These are phyloP conservation scores for Diophrys sp. DNA, from an alignment of 73 alveolate species.

Conservation along the genomic window DNA sequence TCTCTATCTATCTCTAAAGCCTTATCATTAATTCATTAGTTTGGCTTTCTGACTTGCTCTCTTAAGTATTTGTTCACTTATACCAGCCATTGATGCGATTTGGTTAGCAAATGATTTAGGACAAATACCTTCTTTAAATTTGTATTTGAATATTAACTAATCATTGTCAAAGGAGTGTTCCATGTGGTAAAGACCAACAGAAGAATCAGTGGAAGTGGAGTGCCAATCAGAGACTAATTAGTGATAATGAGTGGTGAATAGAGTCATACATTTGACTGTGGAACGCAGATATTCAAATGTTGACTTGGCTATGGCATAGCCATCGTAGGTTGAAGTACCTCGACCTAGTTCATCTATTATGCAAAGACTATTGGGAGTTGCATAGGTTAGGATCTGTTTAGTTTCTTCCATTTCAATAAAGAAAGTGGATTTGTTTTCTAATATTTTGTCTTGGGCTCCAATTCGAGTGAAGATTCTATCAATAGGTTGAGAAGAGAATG, in stretches of 20 bases:
- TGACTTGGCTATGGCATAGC: constrained; percentile 88
- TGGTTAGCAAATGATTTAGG: constrained; percentile 76
- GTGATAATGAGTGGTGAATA: constrained; percentile 97
- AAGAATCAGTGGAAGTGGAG: constrained; percentile 17
- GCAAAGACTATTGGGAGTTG: constrained; percentile 80
- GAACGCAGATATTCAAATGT: constrained; percentile 73
- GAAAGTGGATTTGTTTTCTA: constrained; percentile 91
- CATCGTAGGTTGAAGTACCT: constrained; percentile 97
- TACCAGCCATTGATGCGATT: constrained; percentile 92
- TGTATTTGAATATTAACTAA: constrained; percentile 76
- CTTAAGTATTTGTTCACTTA: constrained; percentile 59
- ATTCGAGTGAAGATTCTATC: constrained; percentile 95
- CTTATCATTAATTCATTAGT: not conserved
- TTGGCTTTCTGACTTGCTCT: constrained; percentile 41
- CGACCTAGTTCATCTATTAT: constrained; percentile 99
- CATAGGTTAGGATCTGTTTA: constrained; percentile 77
- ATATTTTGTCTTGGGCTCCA: constrained; percentile 89
- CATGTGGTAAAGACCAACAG: constrained; percentile 78
- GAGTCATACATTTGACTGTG: constrained; percentile 66
- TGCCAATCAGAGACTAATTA: constrained; percentile 90
- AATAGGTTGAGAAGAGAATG: constrained; percentile 68
- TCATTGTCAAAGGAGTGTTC: constrained; percentile 70
- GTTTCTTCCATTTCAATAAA: constrained; percentile 97
- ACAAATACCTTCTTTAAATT: constrained; percentile 77
- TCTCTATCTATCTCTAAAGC: not conserved